Conservation (phyloP, 1,139 yeast genomes). For the Kluyveromyces sp. region DNA sequence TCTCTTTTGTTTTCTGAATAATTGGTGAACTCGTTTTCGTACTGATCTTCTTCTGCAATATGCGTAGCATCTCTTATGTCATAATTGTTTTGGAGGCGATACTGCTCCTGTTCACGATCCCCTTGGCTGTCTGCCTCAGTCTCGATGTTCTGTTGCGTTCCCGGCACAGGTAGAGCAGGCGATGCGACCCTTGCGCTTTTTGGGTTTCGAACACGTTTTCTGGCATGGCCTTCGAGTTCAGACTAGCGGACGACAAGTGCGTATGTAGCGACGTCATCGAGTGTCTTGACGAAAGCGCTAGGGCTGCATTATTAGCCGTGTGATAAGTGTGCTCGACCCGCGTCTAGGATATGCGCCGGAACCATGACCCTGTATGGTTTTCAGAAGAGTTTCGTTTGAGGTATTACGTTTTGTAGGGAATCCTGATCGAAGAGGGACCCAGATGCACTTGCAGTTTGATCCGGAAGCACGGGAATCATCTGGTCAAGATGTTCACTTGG, state of each 20-base stretch:
- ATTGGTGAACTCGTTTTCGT: conserved; percentile 36
- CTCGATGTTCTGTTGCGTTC: no score
- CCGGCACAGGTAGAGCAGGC: no score
- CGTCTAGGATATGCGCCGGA: conserved; percentile 32
- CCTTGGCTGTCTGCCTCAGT: no score
- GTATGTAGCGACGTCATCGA: conserved; percentile 16
- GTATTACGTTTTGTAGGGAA: background rate
- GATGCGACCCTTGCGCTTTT: conserved; percentile 11
- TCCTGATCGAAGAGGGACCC: conserved; percentile 1
- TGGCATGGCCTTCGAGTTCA: conserved; percentile 9
- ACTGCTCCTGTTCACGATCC: conserved; percentile 13
- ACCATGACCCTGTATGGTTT: conserved; percentile 23
- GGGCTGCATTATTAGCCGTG: background rate
- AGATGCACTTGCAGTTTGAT: conserved; percentile 2
- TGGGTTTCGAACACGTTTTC: conserved; percentile 22
- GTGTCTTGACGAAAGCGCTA: conserved; percentile 8
- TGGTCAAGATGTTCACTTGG: conserved; percentile 22
- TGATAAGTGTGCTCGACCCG: conserved; percentile 14
- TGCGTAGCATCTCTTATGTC: conserved; percentile 26
- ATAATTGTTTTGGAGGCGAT: conserved; percentile 31
- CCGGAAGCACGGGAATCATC: conserved; percentile 25
- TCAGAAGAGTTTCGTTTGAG: conserved; percentile 18
- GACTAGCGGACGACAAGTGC: conserved; percentile 20
- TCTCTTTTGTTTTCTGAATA: conserved; percentile 34
- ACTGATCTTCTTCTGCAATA: conserved; percentile 36